Base-by-base conservation (phyloP, 768 basidiomycete genomes). In the Collybia nuda region DNA sequence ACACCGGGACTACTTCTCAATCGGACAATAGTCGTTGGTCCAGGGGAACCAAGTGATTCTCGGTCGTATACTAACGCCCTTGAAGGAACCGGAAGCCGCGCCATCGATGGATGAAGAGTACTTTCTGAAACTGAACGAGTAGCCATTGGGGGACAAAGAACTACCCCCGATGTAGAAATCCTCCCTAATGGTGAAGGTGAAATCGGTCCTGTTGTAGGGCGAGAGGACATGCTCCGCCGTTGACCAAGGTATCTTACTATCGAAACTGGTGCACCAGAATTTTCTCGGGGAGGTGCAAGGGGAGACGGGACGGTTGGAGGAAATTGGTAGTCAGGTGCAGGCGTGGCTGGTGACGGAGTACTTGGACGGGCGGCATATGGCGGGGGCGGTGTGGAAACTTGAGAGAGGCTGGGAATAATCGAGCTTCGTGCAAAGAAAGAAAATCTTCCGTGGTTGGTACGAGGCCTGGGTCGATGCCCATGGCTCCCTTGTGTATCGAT, bases 381-480 rank as follows among this genome's bases (percentile, higher is more conserved):
- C 4, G 55, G 48, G n/a, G 53, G 51, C 8, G 53, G 48, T 2
- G 43, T 40, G 5, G 32, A 12, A 32, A 51, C 48, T 28, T 41
- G 28, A n/a, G 47, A 32, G 28, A 59, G 21, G 35, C 48, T 46
- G 7, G 58, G 58, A 4, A 59, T 23, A 14, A 55, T 44, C 17
- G 58, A 54, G 23, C 50, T 49, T 12, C 56, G 58, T 22, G 55
- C 53, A 18, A 56, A 59, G 38, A 59, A 48, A 28, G 48, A 39
- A 26, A 29, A 29, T 26, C 39, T 45, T 18, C 26, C 11, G 6
- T 24, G 24, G 1, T 23, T 19, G 14, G 35, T 8, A 24, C 35
- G 5, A 15, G 18, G 29, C 11, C 23, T 19, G 3, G n/a, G 23
- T 14, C 11, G 18, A 15, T 8, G n/a, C 1, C 43, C 42, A 37